Base-by-base conservation (phyloP, 345 rosid species). In the Xanthoceras sorbifolium region DNA sequence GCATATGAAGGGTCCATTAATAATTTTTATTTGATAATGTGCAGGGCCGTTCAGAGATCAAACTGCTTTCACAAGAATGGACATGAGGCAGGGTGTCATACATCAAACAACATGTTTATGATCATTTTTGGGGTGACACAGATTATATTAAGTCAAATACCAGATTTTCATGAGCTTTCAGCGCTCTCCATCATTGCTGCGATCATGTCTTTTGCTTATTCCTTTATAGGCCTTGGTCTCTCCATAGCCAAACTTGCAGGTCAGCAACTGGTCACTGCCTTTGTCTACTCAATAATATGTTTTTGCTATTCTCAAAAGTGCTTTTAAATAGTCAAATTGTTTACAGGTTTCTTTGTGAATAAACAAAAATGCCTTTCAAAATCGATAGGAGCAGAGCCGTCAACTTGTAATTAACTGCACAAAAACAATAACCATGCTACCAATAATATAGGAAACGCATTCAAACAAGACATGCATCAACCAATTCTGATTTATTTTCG, bases 151-250 rank as follows among this genome's bases (percentile, higher is more conserved):
- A 90, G 97, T 86, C 97, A 94, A 74, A 93, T 93, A 73, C 95
- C 95, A 9, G 87, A 91, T 77, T 94, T 94, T 48, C 91, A 91
- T 83, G 80, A 92, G 78, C 97, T 94, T 38, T 87, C 97, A 29
- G 90, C 90, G 90, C 94, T 94, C 78, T 94, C 98, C 1, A 74
- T 90, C 42, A 40, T 94, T 4, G 97, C 97, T 0, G 95, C 97
- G 22, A 69, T 93, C 55, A 92, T 94, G 98, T 94, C 97, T 42
- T 92, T 93, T 34, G 82, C 91, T 68, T 94, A 94, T 63, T 83
- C 97, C 15, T 73, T 84, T 15, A 91, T 93, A 1, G 97, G 97
- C 57, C 81, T 91, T 12, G 95, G 92, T 6, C 94, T 94, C 46
- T 84, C 97, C 84, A 69, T 94, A 3, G 91, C 94, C 57, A 88